Evolutionary conservation across 1,139 yeast species (phyloP).

Genomic region (Saccharomyces hybrid): DNA sequence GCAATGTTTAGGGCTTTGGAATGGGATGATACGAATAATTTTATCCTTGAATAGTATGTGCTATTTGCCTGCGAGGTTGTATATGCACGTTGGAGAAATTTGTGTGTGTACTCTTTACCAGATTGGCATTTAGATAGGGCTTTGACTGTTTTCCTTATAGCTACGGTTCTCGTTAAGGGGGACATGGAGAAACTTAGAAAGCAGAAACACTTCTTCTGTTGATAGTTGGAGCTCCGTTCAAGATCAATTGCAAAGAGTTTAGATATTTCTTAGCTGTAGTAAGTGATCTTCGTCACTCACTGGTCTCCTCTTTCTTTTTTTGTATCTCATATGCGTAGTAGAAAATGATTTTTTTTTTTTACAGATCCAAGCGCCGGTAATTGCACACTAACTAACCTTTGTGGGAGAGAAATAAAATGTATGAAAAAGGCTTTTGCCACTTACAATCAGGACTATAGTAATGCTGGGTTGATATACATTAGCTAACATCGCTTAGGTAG

Average conservation of each 20-base stretch:
- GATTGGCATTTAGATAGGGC: slow-evolving; percentile 10
- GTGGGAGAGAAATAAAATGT: background rate
- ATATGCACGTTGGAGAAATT: background rate
- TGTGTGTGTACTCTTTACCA: background rate
- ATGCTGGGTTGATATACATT: background rate
- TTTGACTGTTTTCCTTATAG: slow-evolving; percentile 11
- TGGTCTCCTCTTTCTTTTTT: background rate
- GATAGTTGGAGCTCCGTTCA: background rate
- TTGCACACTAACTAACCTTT: background rate
- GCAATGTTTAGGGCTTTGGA: slow-evolving; percentile 15
- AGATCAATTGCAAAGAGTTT: background rate
- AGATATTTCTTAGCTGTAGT: background rate
- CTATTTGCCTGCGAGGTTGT: slow-evolving; percentile 1
- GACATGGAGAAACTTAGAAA: slow-evolving; percentile 6
- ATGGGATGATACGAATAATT: slow-evolving; percentile 6
- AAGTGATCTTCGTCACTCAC: background rate
- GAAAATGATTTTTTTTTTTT: background rate
- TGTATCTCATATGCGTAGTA: background rate
- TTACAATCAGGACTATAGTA: background rate
- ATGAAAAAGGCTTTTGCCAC: background rate
- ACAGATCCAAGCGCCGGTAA: background rate
- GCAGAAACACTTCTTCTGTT: background rate
- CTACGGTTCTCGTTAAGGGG: slow-evolving; percentile 11
- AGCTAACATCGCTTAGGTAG: background rate
- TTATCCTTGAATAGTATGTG: slow-evolving; percentile 1